A percentile compares a stretch with the other conserved stretches of the same genome.
Evolutionary conservation across 768 basidiomycete genomes (phyloP).

Genomic region (Piloderma croceum): DNA sequence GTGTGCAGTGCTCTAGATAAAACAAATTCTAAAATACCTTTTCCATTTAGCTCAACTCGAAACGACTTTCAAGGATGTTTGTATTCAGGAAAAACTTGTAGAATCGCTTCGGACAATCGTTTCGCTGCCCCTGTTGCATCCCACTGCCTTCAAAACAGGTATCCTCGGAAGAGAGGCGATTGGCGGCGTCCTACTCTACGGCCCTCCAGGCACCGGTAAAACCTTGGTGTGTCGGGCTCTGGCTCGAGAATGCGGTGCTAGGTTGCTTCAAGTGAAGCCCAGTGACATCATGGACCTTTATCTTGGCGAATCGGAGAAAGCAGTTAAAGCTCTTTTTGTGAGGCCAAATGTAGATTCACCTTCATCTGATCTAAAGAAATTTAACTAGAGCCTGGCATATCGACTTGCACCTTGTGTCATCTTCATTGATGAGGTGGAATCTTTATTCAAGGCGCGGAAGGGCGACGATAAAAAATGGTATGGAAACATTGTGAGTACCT

Average conservation of each 20-base stretch:
- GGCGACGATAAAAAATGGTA: not conserved
- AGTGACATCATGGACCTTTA: slow-evolving; percentile 13
- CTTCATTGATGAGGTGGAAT: slow-evolving; percentile 4
- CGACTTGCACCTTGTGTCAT: slow-evolving; percentile 5
- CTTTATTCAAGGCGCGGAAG: not conserved
- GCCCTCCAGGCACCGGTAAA: too few relatives aligned
- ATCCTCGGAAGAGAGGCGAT: slow-evolving; percentile 50
- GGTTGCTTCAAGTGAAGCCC: slow-evolving; percentile 15
- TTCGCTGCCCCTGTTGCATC: slow-evolving; percentile 11
- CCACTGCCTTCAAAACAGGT: slow-evolving; percentile 24
- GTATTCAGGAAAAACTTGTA: slow-evolving; percentile 9
- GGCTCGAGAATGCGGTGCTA: slow-evolving; percentile 23
- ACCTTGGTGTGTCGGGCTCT: slow-evolving; percentile 53
- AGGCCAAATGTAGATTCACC: slow-evolving; percentile 1
- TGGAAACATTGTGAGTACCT: too few relatives aligned
- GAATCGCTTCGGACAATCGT: slow-evolving; percentile 12
- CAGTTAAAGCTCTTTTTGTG: slow-evolving; percentile 14
- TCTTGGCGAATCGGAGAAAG: slow-evolving; percentile 12
- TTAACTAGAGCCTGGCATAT: too few relatives aligned
- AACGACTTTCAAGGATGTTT: slow-evolving; percentile 15
- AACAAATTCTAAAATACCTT: not conserved
- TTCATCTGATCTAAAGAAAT: not conserved
- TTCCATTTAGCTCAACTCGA: slow-evolving; percentile 3
- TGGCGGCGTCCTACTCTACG: too few relatives aligned
- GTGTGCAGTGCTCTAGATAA: too few relatives aligned